phyloP scores from a whole-genome alignment of 768 basidiomycete genomes.

The Erythrobasidium yunnanense region DNA sequence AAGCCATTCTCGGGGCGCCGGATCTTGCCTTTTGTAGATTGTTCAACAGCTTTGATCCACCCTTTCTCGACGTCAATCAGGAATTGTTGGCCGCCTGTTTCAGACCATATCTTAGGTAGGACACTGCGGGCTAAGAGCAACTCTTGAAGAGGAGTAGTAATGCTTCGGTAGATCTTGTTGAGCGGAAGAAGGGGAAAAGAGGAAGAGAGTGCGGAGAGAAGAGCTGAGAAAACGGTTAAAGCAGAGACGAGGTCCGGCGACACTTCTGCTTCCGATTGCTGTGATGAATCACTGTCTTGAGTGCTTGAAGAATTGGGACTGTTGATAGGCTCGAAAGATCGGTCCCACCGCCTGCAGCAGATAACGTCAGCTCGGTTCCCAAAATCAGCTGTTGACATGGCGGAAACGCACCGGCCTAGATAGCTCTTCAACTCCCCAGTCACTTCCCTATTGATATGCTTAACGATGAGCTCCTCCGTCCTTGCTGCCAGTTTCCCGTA shows the following conservation, averaged over 20 bases:
- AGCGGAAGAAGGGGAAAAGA: slow-evolving; percentile 54
- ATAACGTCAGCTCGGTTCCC: slow-evolving; percentile 2
- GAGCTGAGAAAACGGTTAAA: slow-evolving; percentile 67
- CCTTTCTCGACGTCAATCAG: slow-evolving; percentile 71
- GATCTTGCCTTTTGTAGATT: slow-evolving; percentile 45
- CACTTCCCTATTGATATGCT: slow-evolving; percentile 71
- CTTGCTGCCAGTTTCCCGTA: slow-evolving; percentile 55
- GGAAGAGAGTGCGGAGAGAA: slow-evolving; percentile 57
- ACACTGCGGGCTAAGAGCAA: slow-evolving; percentile 76
- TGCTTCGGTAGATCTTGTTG: slow-evolving; percentile 61
- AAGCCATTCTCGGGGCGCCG: slow-evolving; percentile 61
- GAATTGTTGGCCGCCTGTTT: slow-evolving; percentile 54
- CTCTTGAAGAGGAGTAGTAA: slow-evolving; percentile 58
- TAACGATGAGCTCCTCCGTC: slow-evolving; percentile 79
- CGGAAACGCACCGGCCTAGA: slow-evolving; percentile 48
- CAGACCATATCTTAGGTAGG: slow-evolving; percentile 54
- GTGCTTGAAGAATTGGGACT: no score
- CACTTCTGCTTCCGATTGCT: not conserved
- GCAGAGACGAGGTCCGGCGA: slow-evolving; percentile 59
- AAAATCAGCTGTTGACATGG: slow-evolving; percentile 38
- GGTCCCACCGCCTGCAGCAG: no score
- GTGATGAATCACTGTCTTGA: no score
- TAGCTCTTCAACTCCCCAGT: slow-evolving; percentile 64
- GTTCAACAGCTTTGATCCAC: slow-evolving; percentile 50
- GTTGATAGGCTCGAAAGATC: no score